These are phyloP conservation scores for Pleurotus tuber-regium DNA, from an alignment of 768 basidiomycete species.

Conservation along the genomic window DNA sequence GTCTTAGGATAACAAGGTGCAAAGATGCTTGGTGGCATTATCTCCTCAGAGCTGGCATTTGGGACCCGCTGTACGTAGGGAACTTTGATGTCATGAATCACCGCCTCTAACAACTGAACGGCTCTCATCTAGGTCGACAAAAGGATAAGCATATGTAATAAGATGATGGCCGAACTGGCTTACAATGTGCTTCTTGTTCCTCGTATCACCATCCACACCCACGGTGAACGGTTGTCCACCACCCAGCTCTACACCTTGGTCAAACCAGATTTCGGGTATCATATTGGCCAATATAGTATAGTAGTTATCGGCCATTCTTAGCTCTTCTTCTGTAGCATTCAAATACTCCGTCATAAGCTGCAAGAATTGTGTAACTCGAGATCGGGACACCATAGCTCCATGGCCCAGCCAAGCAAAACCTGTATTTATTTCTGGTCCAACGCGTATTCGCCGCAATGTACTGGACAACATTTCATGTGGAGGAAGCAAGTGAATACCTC, in stretches of 20 bases:
- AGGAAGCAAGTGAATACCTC: conserved; percentile 54
- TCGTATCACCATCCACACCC: conserved; percentile 52
- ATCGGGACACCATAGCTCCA: conserved; percentile 50
- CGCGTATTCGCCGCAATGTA: conserved; percentile 41
- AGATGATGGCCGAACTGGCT: conserved; percentile 21
- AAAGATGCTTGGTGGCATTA: conserved; percentile 24
- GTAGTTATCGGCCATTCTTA: conserved; percentile 71
- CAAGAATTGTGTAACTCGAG: conserved; percentile 45
- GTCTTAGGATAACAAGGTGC: conserved; percentile 41
- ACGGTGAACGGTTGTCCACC: conserved; percentile 64
- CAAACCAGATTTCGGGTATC: conserved; percentile 61
- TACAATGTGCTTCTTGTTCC: conserved; percentile 60
- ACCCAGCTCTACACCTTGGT: conserved; percentile 57
- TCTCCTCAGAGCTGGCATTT: conserved; percentile 2
- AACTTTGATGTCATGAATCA: conserved; percentile 7
- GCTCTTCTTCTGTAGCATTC: conserved; percentile 45
- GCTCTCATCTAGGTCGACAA: conserved; percentile 38
- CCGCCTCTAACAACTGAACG: conserved; percentile 37
- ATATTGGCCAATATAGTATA: conserved; percentile 57
- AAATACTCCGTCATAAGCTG: conserved; percentile 38
- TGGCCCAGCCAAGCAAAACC: conserved; percentile 69
- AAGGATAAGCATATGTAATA: conserved; percentile 1
- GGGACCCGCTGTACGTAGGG: conserved; percentile 25
- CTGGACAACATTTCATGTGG: conserved; percentile 60
- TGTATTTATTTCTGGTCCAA: conserved; percentile 40